Base-by-base conservation (phyloP, 306 rosid species). In the Prunus armeniaca region DNA sequence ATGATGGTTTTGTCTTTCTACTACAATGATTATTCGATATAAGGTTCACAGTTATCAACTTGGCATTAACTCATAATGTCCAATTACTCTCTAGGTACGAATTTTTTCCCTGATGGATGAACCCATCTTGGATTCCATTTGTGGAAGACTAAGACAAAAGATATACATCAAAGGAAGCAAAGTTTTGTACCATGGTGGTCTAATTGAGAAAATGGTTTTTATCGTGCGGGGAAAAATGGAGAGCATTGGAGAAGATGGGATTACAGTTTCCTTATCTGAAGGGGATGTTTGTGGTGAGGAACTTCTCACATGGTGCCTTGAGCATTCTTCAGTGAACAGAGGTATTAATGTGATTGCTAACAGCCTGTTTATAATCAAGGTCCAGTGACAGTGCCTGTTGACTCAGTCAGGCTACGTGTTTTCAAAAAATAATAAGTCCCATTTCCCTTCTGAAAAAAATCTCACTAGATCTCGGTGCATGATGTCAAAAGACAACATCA, bases 241-340 rank as follows among this genome's bases (percentile, higher is more conserved):
- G 86, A 91, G 96, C 84, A 30, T 64, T 9, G 91, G 92, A 38
- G 95, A 86, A 78, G 93, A 88, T 75, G 91, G 93, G 76, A 86
- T 46, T 65, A 32, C 9, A 28, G 82, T 86, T 75, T 81, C 90
- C 13, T 77, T 94, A 73, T 78, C 82, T 28, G 98, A 88, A 82
- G 96, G 97, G 22, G 91, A 88, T 73, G 94, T 78, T 30, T 94
- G 97, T 54, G 98, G 98, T 10, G 98, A 94, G 83, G 98, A 94
- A 74, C 96, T 91, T 72, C 90, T 94, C 20, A 70, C 91, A 66
- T 90, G 97, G 96, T 90, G 90, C 84, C 94, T 94, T 14, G 97
- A 91, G 81, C 95, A 87, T 84, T 76, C 89, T 80, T 91, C 91
- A 4, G 82, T 85, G 65, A 83, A 75, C 88, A 88, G 47, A 90